These are phyloP conservation scores for Bryoglossum gracile DNA, from an alignment of 495 filamentous ascomycete species.

Conservation along the genomic window DNA sequence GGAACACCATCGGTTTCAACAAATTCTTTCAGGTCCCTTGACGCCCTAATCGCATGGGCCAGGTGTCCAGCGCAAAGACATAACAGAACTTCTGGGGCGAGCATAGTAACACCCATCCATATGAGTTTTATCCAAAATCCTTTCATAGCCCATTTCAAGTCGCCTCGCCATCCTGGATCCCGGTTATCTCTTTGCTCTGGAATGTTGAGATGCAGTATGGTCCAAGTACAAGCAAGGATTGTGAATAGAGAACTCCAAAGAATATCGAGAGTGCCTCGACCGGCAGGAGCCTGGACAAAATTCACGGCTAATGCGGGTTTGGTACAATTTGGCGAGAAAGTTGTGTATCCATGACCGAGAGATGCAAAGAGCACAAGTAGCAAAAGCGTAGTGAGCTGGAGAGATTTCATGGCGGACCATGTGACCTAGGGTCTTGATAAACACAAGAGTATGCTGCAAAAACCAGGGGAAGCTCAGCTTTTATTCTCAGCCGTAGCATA, in stretches of 20 bases:
- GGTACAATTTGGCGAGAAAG: slow-evolving; percentile 1
- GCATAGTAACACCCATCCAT: slow-evolving; percentile 22
- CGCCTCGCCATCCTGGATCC: not conserved
- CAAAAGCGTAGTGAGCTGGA: no score
- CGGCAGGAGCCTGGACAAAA: not conserved
- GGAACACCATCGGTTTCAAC: slow-evolving; percentile 8
- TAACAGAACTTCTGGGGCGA: slow-evolving; percentile 24
- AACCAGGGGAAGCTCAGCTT: no score
- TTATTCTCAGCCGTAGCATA: no score
- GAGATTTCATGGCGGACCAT: no score
- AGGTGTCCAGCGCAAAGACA: slow-evolving; percentile 6
- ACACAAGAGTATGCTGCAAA: no score
- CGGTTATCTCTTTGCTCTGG: not conserved
- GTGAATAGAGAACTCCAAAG: slow-evolving; percentile 21
- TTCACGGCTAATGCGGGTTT: not conserved
- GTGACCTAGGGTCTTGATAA: no score
- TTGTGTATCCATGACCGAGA: not conserved
- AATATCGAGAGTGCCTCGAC: slow-evolving; percentile 3
- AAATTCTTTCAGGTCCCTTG: not conserved
- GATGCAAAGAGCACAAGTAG: not conserved
- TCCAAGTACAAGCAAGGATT: slow-evolving; percentile 26
- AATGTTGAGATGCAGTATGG: slow-evolving; percentile 26
- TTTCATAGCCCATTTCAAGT: not conserved
- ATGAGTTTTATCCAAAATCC: slow-evolving; percentile 10
- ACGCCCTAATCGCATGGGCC: not conserved